Base-by-base conservation (phyloP, 441 rosid species). In the Codiaeum variegatum region DNA sequence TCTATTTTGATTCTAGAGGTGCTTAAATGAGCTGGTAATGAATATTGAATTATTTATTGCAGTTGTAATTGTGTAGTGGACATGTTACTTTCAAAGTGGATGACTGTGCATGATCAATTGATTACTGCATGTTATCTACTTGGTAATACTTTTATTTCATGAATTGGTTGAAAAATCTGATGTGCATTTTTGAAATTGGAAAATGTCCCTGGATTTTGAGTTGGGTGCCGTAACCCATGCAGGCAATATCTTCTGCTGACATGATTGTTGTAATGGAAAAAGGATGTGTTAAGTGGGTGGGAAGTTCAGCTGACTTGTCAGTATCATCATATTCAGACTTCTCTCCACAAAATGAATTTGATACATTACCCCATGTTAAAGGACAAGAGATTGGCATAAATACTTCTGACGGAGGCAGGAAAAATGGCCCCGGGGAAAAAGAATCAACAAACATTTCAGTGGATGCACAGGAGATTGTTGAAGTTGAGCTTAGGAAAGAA, bases 181-280 rank as follows among this genome's bases (percentile, higher is more conserved):
- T 63, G 49, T 36, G 31, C 15, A 13, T n/a, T 68, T n/a, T 23
- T 36, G 72, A 68, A 65, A 31, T 38, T 54, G 24, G 19, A 2
- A 56, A 36, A 36, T 36, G 31, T 9, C 1, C 28, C 2, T 54
- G 47, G 40, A 55, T 32, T 71, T 71, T 73, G n/a, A 61, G 40
- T 56, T 18, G 61, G 38, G 40, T 66, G 70, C 73, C 76, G 28
- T 71, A 18, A 46, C 71, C 49, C 60, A 44, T 19, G 16, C 91
- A 94, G 99, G 98, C 97, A 77, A 87, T 95, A 84, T 85, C 95
- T 80, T 82, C 86, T 77, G 96, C 96, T 62, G 91, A 92, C 74
- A 80, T 86, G 79, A 74, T 95, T 66, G 87, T 92, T 71, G 90
- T 92, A 67, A 88, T 95, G 97, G 96, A 88, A 16, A 88, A 82